Conservation (phyloP, 306 rosid genomes). For the Senna tora region DNA sequence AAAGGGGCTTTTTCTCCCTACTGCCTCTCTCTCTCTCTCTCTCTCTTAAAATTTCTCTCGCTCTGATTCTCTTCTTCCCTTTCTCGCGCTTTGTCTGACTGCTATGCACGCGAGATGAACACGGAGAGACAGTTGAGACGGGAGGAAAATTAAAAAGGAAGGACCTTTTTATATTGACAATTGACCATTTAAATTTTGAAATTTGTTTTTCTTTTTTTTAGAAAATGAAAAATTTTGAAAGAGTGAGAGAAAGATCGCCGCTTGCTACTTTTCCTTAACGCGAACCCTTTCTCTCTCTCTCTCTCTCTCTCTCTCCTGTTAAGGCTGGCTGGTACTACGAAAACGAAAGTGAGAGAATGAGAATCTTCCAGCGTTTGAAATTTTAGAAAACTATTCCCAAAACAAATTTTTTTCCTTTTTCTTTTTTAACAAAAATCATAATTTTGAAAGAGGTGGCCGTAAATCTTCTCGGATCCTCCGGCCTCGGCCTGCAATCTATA, state of each 20-base stretch:
- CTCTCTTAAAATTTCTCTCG: slow-evolving; percentile 15
- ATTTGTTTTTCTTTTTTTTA: no score
- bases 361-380: slow-evolving; percentile 25
- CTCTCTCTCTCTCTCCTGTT: slow-evolving; percentile 22
- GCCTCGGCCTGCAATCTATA: slow-evolving; percentile 42
- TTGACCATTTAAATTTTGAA: slow-evolving; percentile 1
- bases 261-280: slow-evolving; percentile 40
- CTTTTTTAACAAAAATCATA: neutral
- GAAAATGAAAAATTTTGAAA: neutral
- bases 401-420: neutral
- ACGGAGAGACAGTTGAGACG: slow-evolving; percentile 79
- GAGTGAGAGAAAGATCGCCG: slow-evolving; percentile 27
- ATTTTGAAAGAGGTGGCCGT: slow-evolving; percentile 15
- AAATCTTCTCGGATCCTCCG: slow-evolving; percentile 34
- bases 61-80: slow-evolving; percentile 32
- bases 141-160: slow-evolving; percentile 33
- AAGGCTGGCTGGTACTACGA: slow-evolving; percentile 34
- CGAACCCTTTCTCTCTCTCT: slow-evolving; percentile 26
- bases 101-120: slow-evolving; percentile 79
- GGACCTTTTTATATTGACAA: slow-evolving; percentile 30
- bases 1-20: slow-evolving; percentile 32
- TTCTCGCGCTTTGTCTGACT: slow-evolving; percentile 47
- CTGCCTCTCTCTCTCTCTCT: slow-evolving; percentile 3
- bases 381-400: neutral
- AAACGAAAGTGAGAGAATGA: slow-evolving; percentile 37